Percentiles rank a stretch among this genome's conserved stretches.
Evolutionary conservation across 345 rosid genomes (phyloP).

Genomic region (Hirschfeldia incana): DNA sequence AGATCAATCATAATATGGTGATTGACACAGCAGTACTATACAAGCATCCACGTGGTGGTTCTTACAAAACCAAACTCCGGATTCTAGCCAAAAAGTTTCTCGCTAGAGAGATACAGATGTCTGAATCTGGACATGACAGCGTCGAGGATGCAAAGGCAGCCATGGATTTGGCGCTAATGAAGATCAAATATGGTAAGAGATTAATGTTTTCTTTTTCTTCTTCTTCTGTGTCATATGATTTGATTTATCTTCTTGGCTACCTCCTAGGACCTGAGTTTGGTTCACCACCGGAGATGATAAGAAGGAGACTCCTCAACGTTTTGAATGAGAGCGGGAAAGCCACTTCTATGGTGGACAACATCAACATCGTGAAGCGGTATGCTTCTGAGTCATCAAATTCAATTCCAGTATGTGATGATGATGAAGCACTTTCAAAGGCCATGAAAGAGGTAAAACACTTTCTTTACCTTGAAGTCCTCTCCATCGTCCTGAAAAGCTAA

Average conservation of each 20-base stretch:
- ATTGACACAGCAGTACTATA: slow-evolving; percentile 90
- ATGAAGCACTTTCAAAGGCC: slow-evolving; percentile 77
- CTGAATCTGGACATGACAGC: slow-evolving; percentile 85
- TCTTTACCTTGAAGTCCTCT: no score
- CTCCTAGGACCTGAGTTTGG: slow-evolving; percentile 92
- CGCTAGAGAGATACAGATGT: slow-evolving; percentile 76
- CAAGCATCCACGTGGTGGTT: slow-evolving; percentile 76
- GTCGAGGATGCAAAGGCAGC: slow-evolving; percentile 90
- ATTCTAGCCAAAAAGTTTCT: slow-evolving; percentile 81
- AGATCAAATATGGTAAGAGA: slow-evolving; percentile 72
- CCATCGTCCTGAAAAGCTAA: no score
- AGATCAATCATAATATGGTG: slow-evolving; percentile 79
- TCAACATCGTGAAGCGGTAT: slow-evolving; percentile 70
- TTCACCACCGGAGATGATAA: slow-evolving; percentile 62
- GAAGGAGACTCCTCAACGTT: slow-evolving; percentile 66
- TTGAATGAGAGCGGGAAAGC: slow-evolving; percentile 71
- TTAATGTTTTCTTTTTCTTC: neutral
- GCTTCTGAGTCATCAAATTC: slow-evolving; percentile 70
- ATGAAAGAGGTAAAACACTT: slow-evolving; percentile 56
- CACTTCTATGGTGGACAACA: slow-evolving; percentile 71
- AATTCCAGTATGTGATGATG: slow-evolving; percentile 77
- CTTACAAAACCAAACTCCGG: slow-evolving; percentile 82
- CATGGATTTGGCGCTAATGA: slow-evolving; percentile 81
- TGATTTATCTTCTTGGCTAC: slow-evolving; percentile 9
- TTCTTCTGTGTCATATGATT: neutral